Evolutionary conservation across 176 grass and related monocot species (phyloP).

Genomic region (Leersia perrieri): DNA sequence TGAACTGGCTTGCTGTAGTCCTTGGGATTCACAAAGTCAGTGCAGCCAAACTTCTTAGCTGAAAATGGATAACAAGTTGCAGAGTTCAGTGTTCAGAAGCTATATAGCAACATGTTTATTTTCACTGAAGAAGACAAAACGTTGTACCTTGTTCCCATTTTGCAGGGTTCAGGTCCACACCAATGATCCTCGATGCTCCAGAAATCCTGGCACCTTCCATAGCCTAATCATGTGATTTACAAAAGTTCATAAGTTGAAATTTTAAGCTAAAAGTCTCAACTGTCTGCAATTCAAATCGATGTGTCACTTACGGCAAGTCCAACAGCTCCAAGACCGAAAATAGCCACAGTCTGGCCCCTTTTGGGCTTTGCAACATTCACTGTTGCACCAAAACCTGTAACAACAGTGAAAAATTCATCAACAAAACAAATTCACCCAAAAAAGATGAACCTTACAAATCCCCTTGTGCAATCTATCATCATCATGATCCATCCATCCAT

Average conservation of each 20-base stretch:
- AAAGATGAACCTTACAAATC: too few species aligned
- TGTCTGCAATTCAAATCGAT: background rate
- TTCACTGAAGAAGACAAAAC: background rate
- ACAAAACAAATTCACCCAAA: background rate
- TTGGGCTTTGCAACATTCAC: slow-evolving; percentile 80
- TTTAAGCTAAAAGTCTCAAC: background rate
- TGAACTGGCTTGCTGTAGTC: slow-evolving; percentile 71
- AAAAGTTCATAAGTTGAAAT: background rate
- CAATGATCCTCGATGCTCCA: slow-evolving; percentile 85
- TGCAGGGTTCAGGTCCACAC: slow-evolving; percentile 72
- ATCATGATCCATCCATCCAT: background rate
- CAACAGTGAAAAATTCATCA: background rate
- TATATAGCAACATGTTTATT: background rate
- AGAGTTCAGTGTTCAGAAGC: background rate
- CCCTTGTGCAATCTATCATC: background rate
- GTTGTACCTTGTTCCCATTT: slow-evolving; percentile 66
- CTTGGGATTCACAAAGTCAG: slow-evolving; percentile 82
- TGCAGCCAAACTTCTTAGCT: slow-evolving; percentile 87
- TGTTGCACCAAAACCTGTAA: slow-evolving; percentile 67
- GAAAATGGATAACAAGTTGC: background rate
- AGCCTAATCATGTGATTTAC: slow-evolving; percentile 41
- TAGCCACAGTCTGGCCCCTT: slow-evolving; percentile 60
- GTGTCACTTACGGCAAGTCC: slow-evolving; percentile 68
- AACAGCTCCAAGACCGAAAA: slow-evolving; percentile 87
- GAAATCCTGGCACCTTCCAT: slow-evolving; percentile 78